phyloP scores from a whole-genome alignment of 257 asterid genomes.

The Rubia yunnanensis region DNA sequence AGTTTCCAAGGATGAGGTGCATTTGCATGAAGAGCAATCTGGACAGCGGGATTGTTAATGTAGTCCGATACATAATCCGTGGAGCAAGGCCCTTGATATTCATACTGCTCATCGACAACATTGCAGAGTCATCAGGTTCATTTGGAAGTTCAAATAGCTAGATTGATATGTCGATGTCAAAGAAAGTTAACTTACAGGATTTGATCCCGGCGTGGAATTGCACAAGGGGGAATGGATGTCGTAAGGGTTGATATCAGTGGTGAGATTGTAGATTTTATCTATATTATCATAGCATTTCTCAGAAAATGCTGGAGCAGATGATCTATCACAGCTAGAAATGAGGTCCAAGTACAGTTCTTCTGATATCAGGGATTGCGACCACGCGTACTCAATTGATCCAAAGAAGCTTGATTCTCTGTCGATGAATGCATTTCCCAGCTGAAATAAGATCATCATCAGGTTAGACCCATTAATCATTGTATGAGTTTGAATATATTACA shows the following conservation, averaged over 20 bases:
- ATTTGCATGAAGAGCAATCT: constrained; percentile 39
- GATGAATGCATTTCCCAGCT: constrained; percentile 45
- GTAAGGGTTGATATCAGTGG: constrained; percentile 19
- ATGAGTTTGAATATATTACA: neutral
- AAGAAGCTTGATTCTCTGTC: constrained; percentile 16
- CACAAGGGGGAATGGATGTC: constrained; percentile 46
- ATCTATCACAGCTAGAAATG: constrained; percentile 21
- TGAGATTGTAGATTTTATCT: constrained; percentile 10
- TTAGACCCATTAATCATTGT: neutral
- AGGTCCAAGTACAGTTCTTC: constrained; percentile 46
- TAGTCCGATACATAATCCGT: constrained; percentile 23
- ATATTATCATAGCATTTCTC: constrained; percentile 12
- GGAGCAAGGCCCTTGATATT: constrained; percentile 40
- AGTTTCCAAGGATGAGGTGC: constrained; percentile 30
- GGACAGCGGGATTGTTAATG: constrained; percentile 36
- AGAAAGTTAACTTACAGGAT: constrained; percentile 14
- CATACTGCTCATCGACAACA: constrained; percentile 17
- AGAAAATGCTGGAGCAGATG: constrained; percentile 17
- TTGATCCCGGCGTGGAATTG: neutral
- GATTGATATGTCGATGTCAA: neutral
- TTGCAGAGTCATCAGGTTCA: neutral
- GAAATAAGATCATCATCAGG: neutral
- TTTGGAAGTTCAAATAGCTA: neutral
- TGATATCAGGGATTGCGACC: constrained; percentile 48
- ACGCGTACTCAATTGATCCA: constrained; percentile 38